phyloP scores from a whole-genome alignment of 345 rosid species.

The Salix dunnii region DNA sequence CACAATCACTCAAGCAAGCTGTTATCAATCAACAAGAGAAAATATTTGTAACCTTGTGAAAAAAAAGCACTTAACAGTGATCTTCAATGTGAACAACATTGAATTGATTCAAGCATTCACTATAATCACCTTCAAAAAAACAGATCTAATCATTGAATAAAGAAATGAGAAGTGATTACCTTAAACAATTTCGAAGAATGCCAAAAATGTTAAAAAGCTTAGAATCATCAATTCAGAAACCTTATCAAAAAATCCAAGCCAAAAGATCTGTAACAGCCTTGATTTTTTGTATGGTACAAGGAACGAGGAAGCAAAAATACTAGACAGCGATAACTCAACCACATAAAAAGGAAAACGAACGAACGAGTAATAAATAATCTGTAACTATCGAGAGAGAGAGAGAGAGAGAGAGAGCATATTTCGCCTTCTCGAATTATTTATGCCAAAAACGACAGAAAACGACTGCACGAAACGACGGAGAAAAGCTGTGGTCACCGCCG shows the following conservation, averaged over 20 bases:
- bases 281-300: too few species aligned
- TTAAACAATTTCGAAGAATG: too few species aligned
- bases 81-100: too few species aligned
- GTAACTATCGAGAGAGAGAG: background rate
- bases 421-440: background rate
- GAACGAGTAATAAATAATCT: background rate
- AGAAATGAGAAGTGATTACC: too few species aligned
- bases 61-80: background rate
- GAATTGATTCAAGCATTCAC: background rate
- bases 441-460: background rate
- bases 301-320: too few species aligned
- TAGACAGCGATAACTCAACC: too few species aligned
- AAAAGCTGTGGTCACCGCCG: background rate
- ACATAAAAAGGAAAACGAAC: background rate
- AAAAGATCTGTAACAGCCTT: too few species aligned
- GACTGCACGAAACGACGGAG: background rate
- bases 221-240: too few species aligned
- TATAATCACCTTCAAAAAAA: background rate
- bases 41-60: background rate
- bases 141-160: background rate
- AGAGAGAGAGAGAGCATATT: background rate
- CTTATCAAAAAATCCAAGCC: too few species aligned
- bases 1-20: slow-evolving; percentile 11
- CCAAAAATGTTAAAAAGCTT: too few species aligned
- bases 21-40: slow-evolving; percentile 4